Evolutionary conservation across 306 rosid genomes (phyloP).

Genomic region (Adenanthera pavonina): DNA sequence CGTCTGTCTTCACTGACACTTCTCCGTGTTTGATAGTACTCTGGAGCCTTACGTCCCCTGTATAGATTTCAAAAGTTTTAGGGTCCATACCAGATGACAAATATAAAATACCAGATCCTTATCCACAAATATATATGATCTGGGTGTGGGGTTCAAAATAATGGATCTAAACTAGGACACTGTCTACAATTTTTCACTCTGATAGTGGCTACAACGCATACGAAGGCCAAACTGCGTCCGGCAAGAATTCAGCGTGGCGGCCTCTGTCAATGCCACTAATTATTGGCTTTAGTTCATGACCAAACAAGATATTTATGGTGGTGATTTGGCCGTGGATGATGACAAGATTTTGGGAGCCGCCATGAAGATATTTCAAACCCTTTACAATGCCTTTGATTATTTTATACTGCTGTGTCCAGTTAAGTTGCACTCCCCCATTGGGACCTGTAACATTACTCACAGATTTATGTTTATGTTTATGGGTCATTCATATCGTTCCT

Average conservation of each 20-base stretch:
- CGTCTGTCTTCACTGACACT: too few relatives aligned
- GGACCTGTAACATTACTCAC: background rate
- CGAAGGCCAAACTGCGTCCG: background rate
- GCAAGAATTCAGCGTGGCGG: background rate
- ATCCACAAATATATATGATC: too few relatives aligned
- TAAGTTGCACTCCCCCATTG: background rate
- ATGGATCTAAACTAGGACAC: too few relatives aligned
- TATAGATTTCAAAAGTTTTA: too few relatives aligned
- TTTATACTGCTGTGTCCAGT: background rate
- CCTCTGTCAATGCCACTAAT: background rate
- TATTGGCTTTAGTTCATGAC: background rate
- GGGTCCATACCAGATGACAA: too few relatives aligned
- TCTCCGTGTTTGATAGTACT: background rate
- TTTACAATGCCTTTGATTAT: background rate
- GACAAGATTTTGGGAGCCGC: background rate
- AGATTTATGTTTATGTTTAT: too few relatives aligned
- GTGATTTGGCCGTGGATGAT: background rate
- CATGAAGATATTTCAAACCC: background rate
- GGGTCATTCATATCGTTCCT: too few relatives aligned
- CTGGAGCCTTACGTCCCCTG: background rate
- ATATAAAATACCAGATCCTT: too few relatives aligned
- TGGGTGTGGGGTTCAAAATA: too few relatives aligned
- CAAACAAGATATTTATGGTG: background rate
- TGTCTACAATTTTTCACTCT: too few relatives aligned
- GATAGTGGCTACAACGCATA: too few relatives aligned